These are phyloP conservation scores for Epichloe uncinata DNA, from an alignment of 2,329 filamentous ascomycete species.

Conservation along the genomic window DNA sequence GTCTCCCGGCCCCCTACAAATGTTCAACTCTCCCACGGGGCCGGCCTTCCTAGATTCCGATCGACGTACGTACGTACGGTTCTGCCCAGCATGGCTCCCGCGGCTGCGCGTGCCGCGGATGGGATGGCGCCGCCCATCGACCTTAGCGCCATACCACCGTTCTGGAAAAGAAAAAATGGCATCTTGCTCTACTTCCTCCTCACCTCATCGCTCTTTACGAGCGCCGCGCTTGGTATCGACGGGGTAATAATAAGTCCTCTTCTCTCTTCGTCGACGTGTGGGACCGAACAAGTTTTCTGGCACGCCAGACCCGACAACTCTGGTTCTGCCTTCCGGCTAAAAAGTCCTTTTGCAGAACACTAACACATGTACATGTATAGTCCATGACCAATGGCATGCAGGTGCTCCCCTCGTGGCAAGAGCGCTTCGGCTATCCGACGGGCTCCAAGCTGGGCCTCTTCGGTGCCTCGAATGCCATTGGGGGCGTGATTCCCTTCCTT, in stretches of 20 bases:
- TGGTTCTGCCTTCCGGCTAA: background rate
- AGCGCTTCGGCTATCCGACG: constrained; percentile 23
- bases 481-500: constrained; percentile 24
- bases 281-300: background rate
- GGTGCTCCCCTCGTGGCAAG: constrained; percentile 23
- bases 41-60: background rate
- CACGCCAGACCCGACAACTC: background rate
- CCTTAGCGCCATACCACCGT: constrained; percentile 17
- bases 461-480: constrained; percentile 25
- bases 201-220: constrained; percentile 28
- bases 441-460: constrained; percentile 26
- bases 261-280: background rate
- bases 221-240: constrained; percentile 28
- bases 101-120: constrained; percentile 18
- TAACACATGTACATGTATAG: constrained; percentile 6
- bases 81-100: constrained; percentile 15
- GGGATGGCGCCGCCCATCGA: constrained; percentile 20
- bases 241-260: constrained; percentile 18
- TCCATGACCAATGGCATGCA: constrained; percentile 29
- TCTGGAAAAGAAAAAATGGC: constrained; percentile 27
- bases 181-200: constrained; percentile 28
- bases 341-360: background rate
- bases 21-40: background rate
- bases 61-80: background rate
- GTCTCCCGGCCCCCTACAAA: background rate